These are phyloP conservation scores for Claviceps africana DNA, from an alignment of 2,329 filamentous ascomycete species.

Conservation along the genomic window DNA sequence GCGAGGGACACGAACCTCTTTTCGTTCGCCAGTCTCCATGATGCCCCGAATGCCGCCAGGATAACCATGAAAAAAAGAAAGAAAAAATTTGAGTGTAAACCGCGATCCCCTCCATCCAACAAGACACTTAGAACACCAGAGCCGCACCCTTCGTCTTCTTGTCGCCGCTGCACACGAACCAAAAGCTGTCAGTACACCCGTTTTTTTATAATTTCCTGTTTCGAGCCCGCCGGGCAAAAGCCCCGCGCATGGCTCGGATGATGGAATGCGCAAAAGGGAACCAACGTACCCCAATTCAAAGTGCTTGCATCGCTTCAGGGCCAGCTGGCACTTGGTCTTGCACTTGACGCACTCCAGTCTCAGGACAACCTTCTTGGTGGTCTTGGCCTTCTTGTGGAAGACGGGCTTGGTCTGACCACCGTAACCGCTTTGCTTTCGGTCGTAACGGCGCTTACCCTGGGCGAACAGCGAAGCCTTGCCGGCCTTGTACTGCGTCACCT, in stretches of 20 bases:
- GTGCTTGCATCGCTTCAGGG: conserved; percentile 99
- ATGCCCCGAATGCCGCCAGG: conserved; percentile 31
- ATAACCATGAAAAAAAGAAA: conserved; percentile 25
- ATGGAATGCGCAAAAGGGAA: neutral
- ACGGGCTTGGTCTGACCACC: conserved; percentile 99
- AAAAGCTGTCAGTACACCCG: neutral
- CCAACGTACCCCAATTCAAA: conserved; percentile 90
- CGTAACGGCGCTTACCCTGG: conserved; percentile 99
- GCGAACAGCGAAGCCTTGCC: conserved; percentile 93
- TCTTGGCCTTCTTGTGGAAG: conserved; percentile 99
- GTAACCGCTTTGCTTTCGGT: conserved; percentile 98
- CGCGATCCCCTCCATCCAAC: conserved; percentile 16
- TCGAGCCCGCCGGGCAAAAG: neutral
- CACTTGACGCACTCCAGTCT: conserved; percentile 93
- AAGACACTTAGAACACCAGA: conserved; percentile 86
- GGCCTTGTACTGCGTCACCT: conserved; percentile 94
- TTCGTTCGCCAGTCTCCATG: conserved; percentile 33
- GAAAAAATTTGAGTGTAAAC: conserved; percentile 21
- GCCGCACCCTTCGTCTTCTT: conserved; percentile 99
- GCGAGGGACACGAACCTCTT: conserved; percentile 30
- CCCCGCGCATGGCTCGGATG: neutral
- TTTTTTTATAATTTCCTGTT: no score
- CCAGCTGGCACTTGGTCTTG: conserved; percentile 97
- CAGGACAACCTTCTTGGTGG: conserved; percentile 99
- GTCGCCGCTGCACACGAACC: conserved; percentile 61